phyloP scores from a whole-genome alignment of 345 rosid species.

The Camelina sativa region DNA sequence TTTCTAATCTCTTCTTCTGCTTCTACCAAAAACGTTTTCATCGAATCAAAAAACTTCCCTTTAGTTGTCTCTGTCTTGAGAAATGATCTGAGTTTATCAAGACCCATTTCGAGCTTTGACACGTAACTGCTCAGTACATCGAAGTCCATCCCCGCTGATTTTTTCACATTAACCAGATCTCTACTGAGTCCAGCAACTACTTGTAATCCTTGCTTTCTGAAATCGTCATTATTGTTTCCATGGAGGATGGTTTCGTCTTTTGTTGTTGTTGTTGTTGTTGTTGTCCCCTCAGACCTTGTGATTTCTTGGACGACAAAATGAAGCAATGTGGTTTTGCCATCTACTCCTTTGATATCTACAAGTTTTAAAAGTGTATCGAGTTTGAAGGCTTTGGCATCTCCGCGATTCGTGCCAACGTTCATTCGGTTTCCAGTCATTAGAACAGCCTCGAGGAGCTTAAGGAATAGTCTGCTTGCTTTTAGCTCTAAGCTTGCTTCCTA shows the following conservation, averaged over 20 bases:
- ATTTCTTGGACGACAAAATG: constrained; percentile 99
- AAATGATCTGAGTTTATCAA: constrained; percentile 71
- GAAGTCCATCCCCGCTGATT: constrained; percentile 95
- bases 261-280: constrained; percentile 18
- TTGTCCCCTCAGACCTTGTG: constrained; percentile 80
- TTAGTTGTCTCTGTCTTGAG: constrained; percentile 63
- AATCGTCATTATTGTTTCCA: constrained; percentile 66
- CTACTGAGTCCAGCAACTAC: constrained; percentile 88
- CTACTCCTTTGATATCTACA: constrained; percentile 94
- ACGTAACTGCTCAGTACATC: constrained; percentile 90
- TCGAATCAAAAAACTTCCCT: constrained; percentile 76
- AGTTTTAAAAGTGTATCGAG: constrained; percentile 98
- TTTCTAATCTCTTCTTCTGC: constrained; percentile 82
- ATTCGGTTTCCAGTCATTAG: constrained; percentile 91
- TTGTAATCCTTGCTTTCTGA: constrained; percentile 85
- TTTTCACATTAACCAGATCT: constrained; percentile 84
- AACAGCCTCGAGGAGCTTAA: constrained; percentile 97
- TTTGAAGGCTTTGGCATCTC: constrained; percentile 94
- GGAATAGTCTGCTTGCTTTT: constrained; percentile 87
- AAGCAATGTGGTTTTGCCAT: constrained; percentile 95
- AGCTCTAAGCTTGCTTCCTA: constrained; percentile 91
- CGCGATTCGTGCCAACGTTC: constrained; percentile 98
- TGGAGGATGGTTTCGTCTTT: constrained; percentile 49
- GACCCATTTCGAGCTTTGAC: constrained; percentile 82
- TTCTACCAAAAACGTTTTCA: constrained; percentile 66